Conservation (phyloP, 2,329 filamentous ascomycete species). For the Pestalotiopsis sp. region DNA sequence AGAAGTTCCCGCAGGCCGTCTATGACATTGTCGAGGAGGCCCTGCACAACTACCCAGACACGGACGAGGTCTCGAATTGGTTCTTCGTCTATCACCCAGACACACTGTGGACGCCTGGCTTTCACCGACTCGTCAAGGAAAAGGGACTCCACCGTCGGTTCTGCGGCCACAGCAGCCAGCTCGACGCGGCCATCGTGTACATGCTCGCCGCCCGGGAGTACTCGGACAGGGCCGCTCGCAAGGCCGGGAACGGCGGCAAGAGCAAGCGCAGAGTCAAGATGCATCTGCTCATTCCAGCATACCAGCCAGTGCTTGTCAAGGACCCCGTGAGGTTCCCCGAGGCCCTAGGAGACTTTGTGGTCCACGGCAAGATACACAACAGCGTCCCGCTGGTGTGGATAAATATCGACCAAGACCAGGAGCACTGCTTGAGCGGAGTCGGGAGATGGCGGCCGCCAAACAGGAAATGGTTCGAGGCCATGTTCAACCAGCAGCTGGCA, state of each 20-base stretch:
- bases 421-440: constrained; percentile 32
- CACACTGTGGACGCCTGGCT: constrained; percentile 43
- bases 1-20: constrained; percentile 38
- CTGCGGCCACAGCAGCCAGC: constrained; percentile 42
- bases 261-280: constrained; percentile 28
- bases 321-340: constrained; percentile 38
- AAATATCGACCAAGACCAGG: constrained; percentile 37
- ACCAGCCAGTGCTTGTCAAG: constrained; percentile 38
- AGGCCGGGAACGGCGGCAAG: constrained; percentile 8
- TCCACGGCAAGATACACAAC: constrained; percentile 41
- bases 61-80: constrained; percentile 34
- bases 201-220: constrained; percentile 37
- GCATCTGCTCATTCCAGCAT: constrained; percentile 42
- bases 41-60: constrained; percentile 32
- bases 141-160: constrained; percentile 36
- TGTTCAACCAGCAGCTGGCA: background rate
- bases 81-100: constrained; percentile 45
- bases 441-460: constrained; percentile 35
- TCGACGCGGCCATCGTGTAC: constrained; percentile 42
- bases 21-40: constrained; percentile 39
- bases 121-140: constrained; percentile 38
- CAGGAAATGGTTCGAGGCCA: constrained; percentile 24
- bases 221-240: constrained; percentile 23
- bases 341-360: constrained; percentile 38
- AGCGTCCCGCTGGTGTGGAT: constrained; percentile 40